Conservation (phyloP, 495 filamentous ascomycete species). For the Podospora pseudoanserina region DNA sequence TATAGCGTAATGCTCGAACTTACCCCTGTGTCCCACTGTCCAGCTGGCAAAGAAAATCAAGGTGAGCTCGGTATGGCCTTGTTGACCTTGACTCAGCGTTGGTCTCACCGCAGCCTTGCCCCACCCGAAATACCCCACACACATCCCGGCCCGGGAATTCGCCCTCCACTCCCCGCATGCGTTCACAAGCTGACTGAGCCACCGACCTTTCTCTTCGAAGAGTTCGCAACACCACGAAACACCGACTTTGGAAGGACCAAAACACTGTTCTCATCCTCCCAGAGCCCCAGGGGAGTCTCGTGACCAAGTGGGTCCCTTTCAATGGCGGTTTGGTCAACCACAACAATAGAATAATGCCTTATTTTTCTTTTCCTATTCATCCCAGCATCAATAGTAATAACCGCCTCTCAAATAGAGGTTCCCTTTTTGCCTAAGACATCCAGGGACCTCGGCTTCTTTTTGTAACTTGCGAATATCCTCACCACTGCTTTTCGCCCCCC, state of each 20-base stretch:
- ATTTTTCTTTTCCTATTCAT: slow-evolving; percentile 4
- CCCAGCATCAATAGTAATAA: slow-evolving; percentile 6
- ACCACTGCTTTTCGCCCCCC: background rate
- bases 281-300: background rate
- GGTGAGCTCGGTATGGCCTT: slow-evolving; percentile 17
- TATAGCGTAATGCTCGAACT: background rate
- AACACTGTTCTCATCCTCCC: background rate
- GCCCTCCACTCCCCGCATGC: background rate
- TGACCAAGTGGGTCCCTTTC: background rate
- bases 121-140: background rate
- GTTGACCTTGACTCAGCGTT: slow-evolving; percentile 18
- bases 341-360: slow-evolving; percentile 13
- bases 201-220: background rate
- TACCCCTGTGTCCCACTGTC: slow-evolving; percentile 25
- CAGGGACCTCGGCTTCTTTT: slow-evolving; percentile 17
- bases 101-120: background rate
- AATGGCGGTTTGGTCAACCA: background rate
- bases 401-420: background rate
- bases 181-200: background rate
- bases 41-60: slow-evolving; percentile 33
- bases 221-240: background rate
- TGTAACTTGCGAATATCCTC: background rate
- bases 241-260: background rate
- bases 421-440: background rate
- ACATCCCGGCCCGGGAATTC: background rate